Percentiles rank a stretch among this genome's conserved stretches.
These are phyloP conservation scores for Priceomyces melissophilus DNA, from an alignment of 805 yeast genomes.

Conservation along the genomic window DNA sequence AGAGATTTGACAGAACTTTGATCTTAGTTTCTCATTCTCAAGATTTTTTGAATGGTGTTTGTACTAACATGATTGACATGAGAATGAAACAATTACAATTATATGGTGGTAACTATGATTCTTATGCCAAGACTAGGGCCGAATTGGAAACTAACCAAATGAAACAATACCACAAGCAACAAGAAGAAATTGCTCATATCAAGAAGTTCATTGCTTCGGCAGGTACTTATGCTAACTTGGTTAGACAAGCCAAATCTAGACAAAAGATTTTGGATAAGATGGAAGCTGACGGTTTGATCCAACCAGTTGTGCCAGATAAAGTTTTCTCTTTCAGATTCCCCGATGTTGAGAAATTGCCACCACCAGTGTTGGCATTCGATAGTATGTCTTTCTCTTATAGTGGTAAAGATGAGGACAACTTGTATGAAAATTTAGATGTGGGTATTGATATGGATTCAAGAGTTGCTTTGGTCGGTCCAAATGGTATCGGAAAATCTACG, in stretches of 20 bases:
- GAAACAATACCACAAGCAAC: constrained; percentile 96
- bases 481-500: constrained; percentile 98
- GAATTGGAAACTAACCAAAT: constrained; percentile 96
- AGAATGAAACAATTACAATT: constrained; percentile 68
- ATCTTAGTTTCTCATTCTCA: constrained; percentile 96
- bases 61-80: constrained; percentile 98
- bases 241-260: constrained; percentile 97
- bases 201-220: constrained; percentile 99
- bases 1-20: constrained; percentile 88
- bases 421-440: constrained; percentile 86
- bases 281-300: constrained; percentile 98
- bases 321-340: constrained; percentile 94
- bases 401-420: constrained; percentile 76
- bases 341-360: constrained; percentile 94
- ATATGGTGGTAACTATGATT: constrained; percentile 98
- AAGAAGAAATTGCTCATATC: constrained; percentile 97
- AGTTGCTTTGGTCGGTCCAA: constrained; percentile 96
- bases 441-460: constrained; percentile 99
- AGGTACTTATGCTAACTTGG: constrained; percentile 99
- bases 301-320: constrained; percentile 88
- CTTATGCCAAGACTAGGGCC: constrained; percentile 89
- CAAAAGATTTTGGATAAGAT: constrained; percentile 99
- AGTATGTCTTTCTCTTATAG: constrained; percentile 91
- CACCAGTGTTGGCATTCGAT: constrained; percentile 96
- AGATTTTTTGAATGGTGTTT: constrained; percentile 98